Evolutionary conservation across 2,329 filamentous ascomycete genomes (phyloP).

Genomic region (Fusarium abutilonis): DNA sequence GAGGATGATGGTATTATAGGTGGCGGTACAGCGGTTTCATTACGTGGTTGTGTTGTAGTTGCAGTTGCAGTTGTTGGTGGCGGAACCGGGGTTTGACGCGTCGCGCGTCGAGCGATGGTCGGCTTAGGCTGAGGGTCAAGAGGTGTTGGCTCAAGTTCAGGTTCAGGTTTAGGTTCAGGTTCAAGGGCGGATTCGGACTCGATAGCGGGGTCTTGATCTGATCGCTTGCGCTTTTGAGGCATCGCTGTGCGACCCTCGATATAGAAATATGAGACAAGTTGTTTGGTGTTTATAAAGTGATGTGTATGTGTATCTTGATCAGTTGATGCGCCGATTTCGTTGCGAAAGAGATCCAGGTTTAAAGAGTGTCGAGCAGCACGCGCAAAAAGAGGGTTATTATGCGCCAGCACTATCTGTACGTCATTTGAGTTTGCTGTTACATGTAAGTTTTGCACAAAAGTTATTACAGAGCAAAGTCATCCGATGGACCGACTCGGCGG

Average conservation of each 20-base stretch:
- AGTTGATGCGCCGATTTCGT: conserved; percentile 4
- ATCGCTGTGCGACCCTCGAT: conserved; percentile 43
- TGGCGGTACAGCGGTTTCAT: conserved; percentile 31
- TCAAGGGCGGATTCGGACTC: conserved; percentile 16
- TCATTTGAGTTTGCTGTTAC: conserved; percentile 23
- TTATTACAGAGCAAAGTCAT: too few relatives aligned
- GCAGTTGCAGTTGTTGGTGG: conserved; percentile 44
- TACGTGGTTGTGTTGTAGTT: conserved; percentile 31
- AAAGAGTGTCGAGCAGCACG: background rate
- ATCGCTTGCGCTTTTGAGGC: conserved; percentile 53
- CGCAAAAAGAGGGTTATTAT: background rate
- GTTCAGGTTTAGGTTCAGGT: conserved; percentile 10
- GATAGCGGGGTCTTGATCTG: conserved; percentile 43
- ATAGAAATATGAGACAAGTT: background rate
- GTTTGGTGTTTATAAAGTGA: background rate
- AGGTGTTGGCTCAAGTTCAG: conserved; percentile 7
- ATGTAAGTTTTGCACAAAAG: conserved; percentile 11
- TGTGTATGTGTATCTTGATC: background rate
- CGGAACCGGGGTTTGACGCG: conserved; percentile 53
- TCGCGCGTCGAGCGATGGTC: conserved; percentile 50
- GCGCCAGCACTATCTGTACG: background rate
- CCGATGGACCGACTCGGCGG: too few relatives aligned
- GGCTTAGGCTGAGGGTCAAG: conserved; percentile 31
- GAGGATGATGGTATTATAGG: conserved; percentile 30
- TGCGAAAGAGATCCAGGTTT: background rate